These are phyloP conservation scores for Fraxinus angustifolia DNA, from an alignment of 305 asterid species.

Conservation along the genomic window DNA sequence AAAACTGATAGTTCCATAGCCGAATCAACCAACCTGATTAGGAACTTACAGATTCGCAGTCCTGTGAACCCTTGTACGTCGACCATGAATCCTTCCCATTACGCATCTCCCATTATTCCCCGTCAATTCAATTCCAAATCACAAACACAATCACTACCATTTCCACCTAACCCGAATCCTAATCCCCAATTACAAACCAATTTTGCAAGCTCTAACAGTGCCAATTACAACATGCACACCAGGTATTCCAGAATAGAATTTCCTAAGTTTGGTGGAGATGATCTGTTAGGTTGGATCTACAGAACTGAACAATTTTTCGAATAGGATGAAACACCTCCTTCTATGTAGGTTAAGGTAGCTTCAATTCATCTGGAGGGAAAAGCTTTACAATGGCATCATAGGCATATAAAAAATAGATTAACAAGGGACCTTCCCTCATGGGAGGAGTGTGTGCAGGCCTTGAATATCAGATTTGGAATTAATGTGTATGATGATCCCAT, in stretches of 20 bases:
- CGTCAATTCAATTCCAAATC: too few relatives aligned
- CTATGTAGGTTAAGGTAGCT: background rate
- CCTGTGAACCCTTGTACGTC: background rate
- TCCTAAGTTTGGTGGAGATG: too few relatives aligned
- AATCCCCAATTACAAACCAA: too few relatives aligned
- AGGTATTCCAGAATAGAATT: too few relatives aligned
- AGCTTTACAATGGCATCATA: background rate
- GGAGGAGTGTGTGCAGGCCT: background rate
- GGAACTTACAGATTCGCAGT: background rate
- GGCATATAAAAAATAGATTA: background rate
- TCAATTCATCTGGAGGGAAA: background rate
- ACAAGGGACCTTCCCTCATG: background rate
- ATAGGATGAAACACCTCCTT: background rate
- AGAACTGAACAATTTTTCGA: background rate
- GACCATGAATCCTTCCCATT: background rate
- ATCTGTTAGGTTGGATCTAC: background rate
- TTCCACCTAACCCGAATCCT: too few relatives aligned
- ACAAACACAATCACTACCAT: too few relatives aligned
- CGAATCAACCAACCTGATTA: background rate
- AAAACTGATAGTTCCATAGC: background rate
- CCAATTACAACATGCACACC: too few relatives aligned
- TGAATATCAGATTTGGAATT: background rate
- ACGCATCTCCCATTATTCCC: too few relatives aligned
- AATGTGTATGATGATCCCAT: background rate
- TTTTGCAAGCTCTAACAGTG: too few relatives aligned